These are phyloP conservation scores for Nemophila menziesii DNA, from an alignment of 257 asterid genomes.

Conservation along the genomic window DNA sequence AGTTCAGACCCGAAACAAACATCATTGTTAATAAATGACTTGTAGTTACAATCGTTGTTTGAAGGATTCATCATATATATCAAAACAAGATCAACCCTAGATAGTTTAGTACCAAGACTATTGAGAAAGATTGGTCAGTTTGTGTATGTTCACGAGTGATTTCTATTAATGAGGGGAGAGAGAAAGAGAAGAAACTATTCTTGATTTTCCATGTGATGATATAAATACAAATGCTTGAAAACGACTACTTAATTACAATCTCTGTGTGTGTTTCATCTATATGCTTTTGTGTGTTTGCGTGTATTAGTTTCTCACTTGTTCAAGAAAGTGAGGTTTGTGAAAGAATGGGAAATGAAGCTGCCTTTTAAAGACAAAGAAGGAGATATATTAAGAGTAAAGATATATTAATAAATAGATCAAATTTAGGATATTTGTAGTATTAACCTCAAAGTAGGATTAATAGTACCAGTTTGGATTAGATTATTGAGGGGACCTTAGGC, in stretches of 20 bases:
- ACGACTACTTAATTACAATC: slow-evolving; percentile 12
- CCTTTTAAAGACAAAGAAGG: no score
- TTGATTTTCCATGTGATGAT: slow-evolving; percentile 8
- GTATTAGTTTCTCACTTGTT: no score
- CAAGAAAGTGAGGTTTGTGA: no score
- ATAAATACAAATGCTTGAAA: slow-evolving; percentile 8
- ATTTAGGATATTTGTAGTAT: no score
- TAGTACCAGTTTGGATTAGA: no score
- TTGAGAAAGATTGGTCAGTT: slow-evolving; percentile 12
- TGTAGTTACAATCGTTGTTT: slow-evolving; percentile 13
- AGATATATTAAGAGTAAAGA: no score
- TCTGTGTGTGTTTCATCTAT: neutral
- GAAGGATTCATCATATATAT: slow-evolving; percentile 28
- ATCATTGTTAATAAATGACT: slow-evolving; percentile 18
- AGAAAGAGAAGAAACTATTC: neutral
- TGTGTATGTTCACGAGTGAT: neutral
- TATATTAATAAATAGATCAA: no score
- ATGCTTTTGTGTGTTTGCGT: slow-evolving; percentile 6
- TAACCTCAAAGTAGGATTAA: no score
- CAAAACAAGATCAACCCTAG: neutral
- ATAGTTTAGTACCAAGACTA: slow-evolving; percentile 1
- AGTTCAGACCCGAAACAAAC: slow-evolving; percentile 4
- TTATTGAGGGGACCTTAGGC: no score
- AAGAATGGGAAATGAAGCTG: no score
- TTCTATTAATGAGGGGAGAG: neutral